Evolutionary conservation across 768 basidiomycete species (phyloP).

Genomic region (Boletus tomentosulus): DNA sequence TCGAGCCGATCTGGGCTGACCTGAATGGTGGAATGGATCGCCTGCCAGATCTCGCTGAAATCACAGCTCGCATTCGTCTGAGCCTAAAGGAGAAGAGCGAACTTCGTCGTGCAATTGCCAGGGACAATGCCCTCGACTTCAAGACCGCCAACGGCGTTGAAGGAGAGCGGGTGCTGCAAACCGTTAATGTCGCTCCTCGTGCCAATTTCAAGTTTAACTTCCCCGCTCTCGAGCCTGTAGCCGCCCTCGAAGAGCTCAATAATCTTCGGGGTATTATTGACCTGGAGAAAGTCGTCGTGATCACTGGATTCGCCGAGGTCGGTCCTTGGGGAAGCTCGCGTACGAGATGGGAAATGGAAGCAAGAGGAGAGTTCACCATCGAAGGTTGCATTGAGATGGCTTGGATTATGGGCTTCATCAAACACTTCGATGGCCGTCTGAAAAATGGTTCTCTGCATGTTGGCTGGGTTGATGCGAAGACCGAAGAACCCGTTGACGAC

Average conservation of each 20-base stretch:
- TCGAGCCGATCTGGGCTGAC: slow-evolving; percentile 99
- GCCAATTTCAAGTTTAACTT: slow-evolving; percentile 98
- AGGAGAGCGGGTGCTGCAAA: slow-evolving; percentile 89
- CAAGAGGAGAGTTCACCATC: slow-evolving; percentile 93
- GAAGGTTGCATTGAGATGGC: slow-evolving; percentile 99
- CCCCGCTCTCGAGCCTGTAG: slow-evolving; percentile 73
- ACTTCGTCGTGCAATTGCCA: slow-evolving; percentile 87
- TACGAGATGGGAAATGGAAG: slow-evolving; percentile 99
- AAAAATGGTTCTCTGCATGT: slow-evolving; percentile 91
- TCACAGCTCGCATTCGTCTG: slow-evolving; percentile 81
- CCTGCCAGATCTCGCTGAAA: slow-evolving; percentile 88
- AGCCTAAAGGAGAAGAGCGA: slow-evolving; percentile 83
- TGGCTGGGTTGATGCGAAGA: slow-evolving; percentile 97
- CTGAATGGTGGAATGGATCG: slow-evolving; percentile 98
- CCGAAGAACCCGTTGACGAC: slow-evolving; percentile 91
- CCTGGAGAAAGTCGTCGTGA: slow-evolving; percentile 91
- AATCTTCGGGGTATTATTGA: slow-evolving; percentile 87
- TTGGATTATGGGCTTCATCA: slow-evolving; percentile 99
- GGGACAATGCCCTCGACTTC: slow-evolving; percentile 96
- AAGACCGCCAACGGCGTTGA: slow-evolving; percentile 85
- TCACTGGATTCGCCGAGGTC: slow-evolving; percentile 96
- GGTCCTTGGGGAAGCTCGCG: slow-evolving; percentile 98
- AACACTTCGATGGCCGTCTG: slow-evolving; percentile 96
- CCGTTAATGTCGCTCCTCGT: slow-evolving; percentile 88
- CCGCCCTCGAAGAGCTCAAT: slow-evolving; percentile 67